Conservation (phyloP, 345 rosid genomes). For the Populus deltoides region DNA sequence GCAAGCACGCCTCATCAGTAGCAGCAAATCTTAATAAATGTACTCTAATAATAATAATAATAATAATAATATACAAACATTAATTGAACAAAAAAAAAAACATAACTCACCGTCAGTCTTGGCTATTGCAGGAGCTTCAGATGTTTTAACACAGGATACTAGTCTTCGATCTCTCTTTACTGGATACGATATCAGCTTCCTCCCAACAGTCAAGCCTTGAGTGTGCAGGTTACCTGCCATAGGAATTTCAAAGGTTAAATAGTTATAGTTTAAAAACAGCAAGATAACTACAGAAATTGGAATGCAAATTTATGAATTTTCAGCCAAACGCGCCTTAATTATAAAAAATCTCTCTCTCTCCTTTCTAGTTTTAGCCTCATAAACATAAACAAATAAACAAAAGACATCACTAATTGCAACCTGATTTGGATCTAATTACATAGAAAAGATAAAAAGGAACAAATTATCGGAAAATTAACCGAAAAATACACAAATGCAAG, state of each 20-base stretch:
- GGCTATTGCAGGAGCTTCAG: constrained; percentile 43
- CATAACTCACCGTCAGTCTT: constrained; percentile 53
- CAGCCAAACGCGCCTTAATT: not conserved
- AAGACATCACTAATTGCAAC: constrained; percentile 1
- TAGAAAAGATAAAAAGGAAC: not conserved
- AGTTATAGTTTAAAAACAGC: not conserved
- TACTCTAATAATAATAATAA: not conserved
- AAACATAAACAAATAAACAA: not conserved
- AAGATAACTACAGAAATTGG: not conserved
- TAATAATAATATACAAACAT: not conserved
- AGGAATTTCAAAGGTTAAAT: not conserved
- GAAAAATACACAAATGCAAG: not conserved
- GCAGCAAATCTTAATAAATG: not conserved
- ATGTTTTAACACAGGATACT: constrained; percentile 41
- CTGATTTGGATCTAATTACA: not conserved
- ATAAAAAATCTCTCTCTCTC: not conserved
- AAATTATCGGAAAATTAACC: not conserved
- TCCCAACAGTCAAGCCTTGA: constrained; percentile 25
- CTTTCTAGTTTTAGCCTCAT: not conserved
- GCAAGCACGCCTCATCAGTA: constrained; percentile 21
- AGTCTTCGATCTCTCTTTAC: constrained; percentile 23
- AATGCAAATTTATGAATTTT: not conserved
- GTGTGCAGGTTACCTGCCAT: constrained; percentile 27
- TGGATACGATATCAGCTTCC: constrained; percentile 22
- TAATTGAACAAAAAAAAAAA: not conserved